phyloP scores from a whole-genome alignment of 352 stramenopile genomes.

The Phytophthora aleatoria region DNA sequence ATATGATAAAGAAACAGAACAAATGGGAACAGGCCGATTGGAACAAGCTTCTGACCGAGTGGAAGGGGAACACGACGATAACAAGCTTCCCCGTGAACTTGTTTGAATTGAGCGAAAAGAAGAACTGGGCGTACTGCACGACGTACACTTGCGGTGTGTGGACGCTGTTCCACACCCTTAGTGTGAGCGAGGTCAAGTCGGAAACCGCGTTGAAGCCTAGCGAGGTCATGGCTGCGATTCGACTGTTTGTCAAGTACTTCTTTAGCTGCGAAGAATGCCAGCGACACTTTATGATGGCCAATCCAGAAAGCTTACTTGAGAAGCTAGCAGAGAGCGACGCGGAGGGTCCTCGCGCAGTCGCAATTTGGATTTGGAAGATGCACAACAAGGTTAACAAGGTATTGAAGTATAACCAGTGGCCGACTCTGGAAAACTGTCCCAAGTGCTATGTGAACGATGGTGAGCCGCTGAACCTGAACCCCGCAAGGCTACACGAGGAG shows the following conservation, averaged over 20 bases:
- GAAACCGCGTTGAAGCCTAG: constrained; percentile 51
- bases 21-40: constrained; percentile 57
- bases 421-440: constrained; percentile 45
- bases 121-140: constrained; percentile 57
- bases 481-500: constrained; percentile 45
- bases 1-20: constrained; percentile 39
- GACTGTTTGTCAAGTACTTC: constrained; percentile 76
- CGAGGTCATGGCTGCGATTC: constrained; percentile 61
- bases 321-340: constrained; percentile 44
- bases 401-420: constrained; percentile 72
- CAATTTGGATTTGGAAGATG: constrained; percentile 84
- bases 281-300: constrained; percentile 72
- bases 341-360: constrained; percentile 45
- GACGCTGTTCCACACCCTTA: constrained; percentile 81
- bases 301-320: constrained; percentile 60
- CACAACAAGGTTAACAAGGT: constrained; percentile 88
- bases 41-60: constrained; percentile 55
- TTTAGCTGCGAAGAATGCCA: constrained; percentile 82
- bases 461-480: constrained; percentile 50
- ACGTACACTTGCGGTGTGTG: constrained; percentile 85
- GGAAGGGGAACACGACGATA: constrained; percentile 54
- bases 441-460: constrained; percentile 61
- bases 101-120: constrained; percentile 56
- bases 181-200: constrained; percentile 38
- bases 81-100: constrained; percentile 65